A percentile compares a stretch with the other conserved stretches of the same genome.
Conservation (phyloP, 768 basidiomycete genomes). For the Lactarius evosmus region DNA sequence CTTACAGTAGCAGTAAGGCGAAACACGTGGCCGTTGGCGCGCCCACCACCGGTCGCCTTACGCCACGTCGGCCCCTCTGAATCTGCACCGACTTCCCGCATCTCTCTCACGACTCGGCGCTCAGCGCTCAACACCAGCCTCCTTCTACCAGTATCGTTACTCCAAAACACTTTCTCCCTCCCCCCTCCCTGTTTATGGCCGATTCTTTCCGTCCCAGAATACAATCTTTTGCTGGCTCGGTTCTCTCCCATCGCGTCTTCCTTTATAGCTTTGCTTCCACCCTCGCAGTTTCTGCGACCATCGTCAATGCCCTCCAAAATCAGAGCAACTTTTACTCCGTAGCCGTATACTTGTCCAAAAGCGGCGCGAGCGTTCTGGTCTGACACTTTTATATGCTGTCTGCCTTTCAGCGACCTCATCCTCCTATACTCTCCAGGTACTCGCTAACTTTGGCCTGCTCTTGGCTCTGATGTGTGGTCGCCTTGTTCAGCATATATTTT, state of each 20-base stretch:
- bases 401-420: neutral
- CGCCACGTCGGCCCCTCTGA: conserved; percentile 3
- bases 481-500: conserved; percentile 82
- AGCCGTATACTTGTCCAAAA: conserved; percentile 88
- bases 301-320: conserved; percentile 75
- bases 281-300: conserved; percentile 64
- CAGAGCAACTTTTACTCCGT: conserved; percentile 94
- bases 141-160: neutral
- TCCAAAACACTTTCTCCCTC: neutral
- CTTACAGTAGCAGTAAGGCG: neutral
- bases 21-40: neutral
- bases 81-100: neutral
- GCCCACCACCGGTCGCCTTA: neutral
- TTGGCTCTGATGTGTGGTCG: conserved; percentile 73
- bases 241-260: conserved; percentile 62
- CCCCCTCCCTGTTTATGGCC: conserved; percentile 32
- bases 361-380: conserved; percentile 90
- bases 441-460: conserved; percentile 88
- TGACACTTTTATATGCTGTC: conserved; percentile 29
- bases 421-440: conserved; percentile 48
- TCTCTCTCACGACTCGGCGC: neutral
- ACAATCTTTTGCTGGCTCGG: conserved; percentile 46
- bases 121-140: neutral
- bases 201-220: conserved; percentile 50
- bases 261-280: conserved; percentile 69